These are phyloP conservation scores for Cladobotryum mycophilum DNA, from an alignment of 2,329 filamentous ascomycete genomes.

Conservation along the genomic window DNA sequence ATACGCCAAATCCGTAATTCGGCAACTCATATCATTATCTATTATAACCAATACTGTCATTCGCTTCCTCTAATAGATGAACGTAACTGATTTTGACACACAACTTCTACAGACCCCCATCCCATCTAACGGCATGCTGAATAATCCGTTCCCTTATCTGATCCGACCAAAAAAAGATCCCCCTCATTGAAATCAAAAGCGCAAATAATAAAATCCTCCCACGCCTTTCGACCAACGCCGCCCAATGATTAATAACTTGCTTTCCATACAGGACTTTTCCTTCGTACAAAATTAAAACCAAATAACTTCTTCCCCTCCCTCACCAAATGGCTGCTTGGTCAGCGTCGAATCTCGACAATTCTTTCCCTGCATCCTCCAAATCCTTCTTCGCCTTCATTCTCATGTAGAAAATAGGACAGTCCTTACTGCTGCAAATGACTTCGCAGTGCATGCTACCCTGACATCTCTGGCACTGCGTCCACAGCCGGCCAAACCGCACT, in stretches of 20 bases:
- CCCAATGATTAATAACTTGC: conserved; percentile 3
- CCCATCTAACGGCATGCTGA: conserved; percentile 4
- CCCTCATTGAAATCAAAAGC: conserved; percentile 8
- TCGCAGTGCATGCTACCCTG: conserved; percentile 98
- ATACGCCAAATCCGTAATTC: not conserved
- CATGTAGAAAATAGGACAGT: conserved; percentile 99
- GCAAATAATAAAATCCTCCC: conserved; percentile 8
- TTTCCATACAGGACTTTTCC: too few relatives aligned
- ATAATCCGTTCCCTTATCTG: not conserved
- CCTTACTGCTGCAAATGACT: conserved; percentile 92
- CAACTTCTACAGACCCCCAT: conserved; percentile 13
- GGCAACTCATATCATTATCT: not conserved
- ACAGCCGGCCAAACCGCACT: conserved; percentile 83
- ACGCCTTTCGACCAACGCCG: conserved; percentile 1
- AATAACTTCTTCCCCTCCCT: conserved; percentile 1
- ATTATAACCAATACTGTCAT: not conserved
- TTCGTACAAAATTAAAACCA: not conserved
- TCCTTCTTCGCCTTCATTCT: conserved; percentile 99
- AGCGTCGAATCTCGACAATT: conserved; percentile 81
- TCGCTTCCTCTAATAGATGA: not conserved
- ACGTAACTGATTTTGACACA: conserved; percentile 5
- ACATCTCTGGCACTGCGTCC: conserved; percentile 97
- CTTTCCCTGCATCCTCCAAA: conserved; percentile 88
- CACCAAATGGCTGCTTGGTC: conserved; percentile 65
- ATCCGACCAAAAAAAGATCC: not conserved